Base-by-base conservation (phyloP, 2,329 filamentous ascomycete genomes). In the Claviceps maximensis region DNA sequence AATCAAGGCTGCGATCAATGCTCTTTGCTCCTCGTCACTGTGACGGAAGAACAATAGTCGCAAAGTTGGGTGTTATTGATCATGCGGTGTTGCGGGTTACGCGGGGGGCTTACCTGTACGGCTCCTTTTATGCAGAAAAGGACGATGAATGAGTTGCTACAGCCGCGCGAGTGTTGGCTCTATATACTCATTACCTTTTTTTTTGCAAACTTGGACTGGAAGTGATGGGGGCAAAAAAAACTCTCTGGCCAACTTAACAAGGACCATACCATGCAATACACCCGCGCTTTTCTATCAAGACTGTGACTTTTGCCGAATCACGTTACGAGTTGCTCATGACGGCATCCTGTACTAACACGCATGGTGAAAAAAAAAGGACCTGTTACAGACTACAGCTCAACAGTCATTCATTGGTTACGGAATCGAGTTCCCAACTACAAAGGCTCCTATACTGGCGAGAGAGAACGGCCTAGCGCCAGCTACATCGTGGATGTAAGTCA, bases 371-470 rank as follows among this genome's bases (percentile, higher is more conserved):
- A 15, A 49, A 31, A 51, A 95, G 89, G 89, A 58, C 86, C 89
- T 46, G 88, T 95, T 15, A 96, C 90, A 46, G 90, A 96, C 69
- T 95, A 95, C 77, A 86, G 89, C 62, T 85, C 90, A 25, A 93
- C 89, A 10, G 80, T 95, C 66, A 84, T 87, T 51, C 87, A 94
- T 69, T 98, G 89, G 87, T 88, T 95, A 79, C 85, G 86, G 63
- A 82, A 89, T 63, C 82, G 91, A 53, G 79, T 62, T 9, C 67
- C 69, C 29, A 83, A 83, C 59, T 91, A 87, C 70, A 85, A 83
- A 65, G 83, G 83, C 54, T 75, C 78, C 6, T 83, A 83, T 60
- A 74, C 75, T 55, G 82, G 89, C 61, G 89, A 95, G 71, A 74
- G 78, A 46, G 91, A 96, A 69, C 75, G 91, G 54, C 90, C 90